Percentiles rank a stretch among this genome's conserved stretches.
These are phyloP conservation scores for Artemisia tridentata DNA, from an alignment of 129 eudicot species.

Conservation along the genomic window DNA sequence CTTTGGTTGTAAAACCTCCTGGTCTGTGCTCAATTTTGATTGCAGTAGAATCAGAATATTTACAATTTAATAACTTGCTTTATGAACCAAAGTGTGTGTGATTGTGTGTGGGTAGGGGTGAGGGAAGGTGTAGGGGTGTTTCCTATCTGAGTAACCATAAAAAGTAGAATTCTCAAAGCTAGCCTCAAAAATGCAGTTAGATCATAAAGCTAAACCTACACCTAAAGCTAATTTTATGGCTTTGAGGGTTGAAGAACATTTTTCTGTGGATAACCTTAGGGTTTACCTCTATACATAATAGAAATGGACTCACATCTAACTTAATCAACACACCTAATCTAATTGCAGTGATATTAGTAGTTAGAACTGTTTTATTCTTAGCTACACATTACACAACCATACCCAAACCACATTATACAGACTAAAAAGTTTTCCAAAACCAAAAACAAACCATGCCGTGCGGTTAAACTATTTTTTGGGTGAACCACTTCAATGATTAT, in stretches of 20 bases:
- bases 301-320: no score
- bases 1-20: constrained; percentile 35
- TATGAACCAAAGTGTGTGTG: background rate
- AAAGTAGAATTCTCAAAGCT: background rate
- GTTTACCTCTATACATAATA: no score
- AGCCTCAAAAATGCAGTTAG: background rate
- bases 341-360: no score
- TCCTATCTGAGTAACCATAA: background rate
- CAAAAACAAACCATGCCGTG: background rate
- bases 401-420: background rate
- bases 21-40: constrained; percentile 34
- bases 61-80: constrained; percentile 7
- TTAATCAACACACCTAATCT: no score
- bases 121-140: no score
- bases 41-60: constrained; percentile 18
- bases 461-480: background rate
- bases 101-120: background rate
- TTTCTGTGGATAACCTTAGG: background rate
- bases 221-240: background rate
- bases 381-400: background rate
- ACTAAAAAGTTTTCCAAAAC: background rate
- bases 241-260: background rate
- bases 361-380: background rate
- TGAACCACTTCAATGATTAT: no score
- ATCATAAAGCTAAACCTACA: background rate